These are phyloP conservation scores for Flaveria ramosissima DNA, from an alignment of 129 eudicot species.

Conservation along the genomic window DNA sequence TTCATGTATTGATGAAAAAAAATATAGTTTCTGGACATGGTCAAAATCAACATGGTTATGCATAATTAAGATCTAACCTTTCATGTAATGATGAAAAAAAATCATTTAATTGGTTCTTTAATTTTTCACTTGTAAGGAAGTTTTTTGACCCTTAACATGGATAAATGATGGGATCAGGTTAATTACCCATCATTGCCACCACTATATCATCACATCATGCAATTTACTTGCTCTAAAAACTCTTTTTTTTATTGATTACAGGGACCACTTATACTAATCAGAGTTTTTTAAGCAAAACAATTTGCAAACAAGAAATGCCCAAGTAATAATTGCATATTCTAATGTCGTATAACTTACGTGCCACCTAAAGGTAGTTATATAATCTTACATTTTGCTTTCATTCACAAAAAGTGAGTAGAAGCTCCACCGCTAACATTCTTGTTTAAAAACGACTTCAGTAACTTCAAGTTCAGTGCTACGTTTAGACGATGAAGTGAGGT, in stretches of 20 bases:
- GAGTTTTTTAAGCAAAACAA: background rate
- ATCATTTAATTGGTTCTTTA: background rate
- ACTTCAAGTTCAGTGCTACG: no score
- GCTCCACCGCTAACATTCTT: no score
- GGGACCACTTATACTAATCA: constrained; percentile 18
- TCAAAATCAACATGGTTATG: background rate
- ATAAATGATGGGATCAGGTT: constrained; percentile 25
- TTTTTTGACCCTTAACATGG: constrained; percentile 37
- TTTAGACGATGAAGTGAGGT: no score
- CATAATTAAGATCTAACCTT: background rate
- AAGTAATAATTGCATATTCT: no score
- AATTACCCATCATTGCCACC: constrained; percentile 35
- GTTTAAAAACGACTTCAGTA: no score
- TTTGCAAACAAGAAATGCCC: background rate
- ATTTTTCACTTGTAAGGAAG: background rate
- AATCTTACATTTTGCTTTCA: no score
- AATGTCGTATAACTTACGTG: no score
- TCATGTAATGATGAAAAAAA: background rate
- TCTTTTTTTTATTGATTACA: constrained; percentile 7
- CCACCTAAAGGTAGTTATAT: no score
- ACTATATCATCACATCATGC: constrained; percentile 28
- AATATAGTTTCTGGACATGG: no score
- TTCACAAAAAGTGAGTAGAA: no score
- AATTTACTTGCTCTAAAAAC: constrained; percentile 12
- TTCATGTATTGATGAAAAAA: no score